Evolutionary conservation across 2,329 filamentous ascomycete genomes (phyloP), one percentile per base, ranked within the genome.

Genomic region (Epicoccum nigrum): DNA sequence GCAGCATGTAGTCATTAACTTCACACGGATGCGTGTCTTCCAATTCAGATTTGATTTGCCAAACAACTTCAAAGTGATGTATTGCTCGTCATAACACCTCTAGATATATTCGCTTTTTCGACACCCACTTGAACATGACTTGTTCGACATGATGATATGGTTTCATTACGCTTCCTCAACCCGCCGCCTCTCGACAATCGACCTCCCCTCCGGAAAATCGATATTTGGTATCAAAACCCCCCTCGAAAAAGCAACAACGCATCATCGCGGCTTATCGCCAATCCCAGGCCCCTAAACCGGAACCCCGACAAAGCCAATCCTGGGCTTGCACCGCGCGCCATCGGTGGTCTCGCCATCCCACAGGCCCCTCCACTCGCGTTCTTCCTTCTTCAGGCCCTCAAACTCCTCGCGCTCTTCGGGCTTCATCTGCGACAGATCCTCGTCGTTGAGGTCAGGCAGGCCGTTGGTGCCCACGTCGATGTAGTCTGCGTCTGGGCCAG

Each of bases 371-470:
- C 92, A 97, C 45, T 81, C 75, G 54, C 75, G 72, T 72, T 96
- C 90, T 46, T 81, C 79, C 9, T 76, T 75, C 43, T 86, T 77
- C 3, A 90, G 87, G 45, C 82, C 78, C 42, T 91, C 79, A 56
- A 96, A 92, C 0, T 89, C 88, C 30, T 79, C 76, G 30, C 88
- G 83, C 70, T 90, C 94, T 56, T 90, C 86, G 1, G 81, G 73
- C 1, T 87, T 88, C 51, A 92, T 77, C 51, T 88, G 79, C 23
- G 84, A 81, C 50, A 83, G 78, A 56, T 91, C 79, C 8, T 90
- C 87, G 41, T 85, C 80, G 1, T 86, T 74, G 6, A 92, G 79
- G 33, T 82, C 79, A n/a, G 78, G 76, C 7, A 92, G 77, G 3
- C 89, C 88, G 60, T 76, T 77, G 2, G 72, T 64, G 11, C 77